A percentile compares a stretch with the other conserved stretches of the same genome.
Conservation (phyloP, 2,329 filamentous ascomycete species). For the Catunica adiposa region DNA sequence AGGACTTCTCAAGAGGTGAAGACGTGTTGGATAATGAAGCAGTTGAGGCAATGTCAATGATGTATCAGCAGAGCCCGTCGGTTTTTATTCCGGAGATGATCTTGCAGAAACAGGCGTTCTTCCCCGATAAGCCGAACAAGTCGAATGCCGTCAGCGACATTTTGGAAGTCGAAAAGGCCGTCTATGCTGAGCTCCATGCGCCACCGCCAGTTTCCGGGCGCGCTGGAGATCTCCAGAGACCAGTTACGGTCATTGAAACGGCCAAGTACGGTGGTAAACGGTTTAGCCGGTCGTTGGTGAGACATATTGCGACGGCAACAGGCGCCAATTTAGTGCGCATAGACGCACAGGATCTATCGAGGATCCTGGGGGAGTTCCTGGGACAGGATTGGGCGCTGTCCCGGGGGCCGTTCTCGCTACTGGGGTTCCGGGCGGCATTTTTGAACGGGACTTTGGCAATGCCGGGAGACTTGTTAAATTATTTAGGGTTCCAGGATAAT, state of each 20-base stretch:
- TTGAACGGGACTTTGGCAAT: slow-evolving; percentile 33
- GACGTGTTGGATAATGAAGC: slow-evolving; percentile 11
- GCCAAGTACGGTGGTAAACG: slow-evolving; percentile 25
- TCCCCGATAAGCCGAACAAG: slow-evolving; percentile 13
- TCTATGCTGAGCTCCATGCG: slow-evolving; percentile 14
- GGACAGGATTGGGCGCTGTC: slow-evolving; percentile 40
- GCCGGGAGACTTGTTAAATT: slow-evolving; percentile 19
- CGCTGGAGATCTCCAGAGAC: slow-evolving; percentile 20
- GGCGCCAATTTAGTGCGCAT: slow-evolving; percentile 51
- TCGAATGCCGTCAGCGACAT: slow-evolving; percentile 11
- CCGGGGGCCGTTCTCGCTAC: slow-evolving; percentile 32
- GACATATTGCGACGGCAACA: slow-evolving; percentile 43
- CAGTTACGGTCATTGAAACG: slow-evolving; percentile 24
- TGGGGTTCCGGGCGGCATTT: slow-evolving; percentile 40
- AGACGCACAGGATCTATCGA: slow-evolving; percentile 52
- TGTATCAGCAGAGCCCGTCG: slow-evolving; percentile 17
- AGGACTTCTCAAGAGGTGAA: slow-evolving; percentile 10
- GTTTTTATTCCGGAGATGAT: slow-evolving; percentile 19
- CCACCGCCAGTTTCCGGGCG: slow-evolving; percentile 7
- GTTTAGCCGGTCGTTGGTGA: slow-evolving; percentile 35
- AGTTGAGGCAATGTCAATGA: slow-evolving; percentile 10
- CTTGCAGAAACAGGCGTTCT: slow-evolving; percentile 14
- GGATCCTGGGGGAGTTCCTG: slow-evolving; percentile 52
- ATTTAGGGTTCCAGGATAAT: slow-evolving; percentile 16
- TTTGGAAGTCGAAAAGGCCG: slow-evolving; percentile 15